Conservation (phyloP, 1,284 basidiomycete genomes). For the Tylopilus orsonianus region DNA sequence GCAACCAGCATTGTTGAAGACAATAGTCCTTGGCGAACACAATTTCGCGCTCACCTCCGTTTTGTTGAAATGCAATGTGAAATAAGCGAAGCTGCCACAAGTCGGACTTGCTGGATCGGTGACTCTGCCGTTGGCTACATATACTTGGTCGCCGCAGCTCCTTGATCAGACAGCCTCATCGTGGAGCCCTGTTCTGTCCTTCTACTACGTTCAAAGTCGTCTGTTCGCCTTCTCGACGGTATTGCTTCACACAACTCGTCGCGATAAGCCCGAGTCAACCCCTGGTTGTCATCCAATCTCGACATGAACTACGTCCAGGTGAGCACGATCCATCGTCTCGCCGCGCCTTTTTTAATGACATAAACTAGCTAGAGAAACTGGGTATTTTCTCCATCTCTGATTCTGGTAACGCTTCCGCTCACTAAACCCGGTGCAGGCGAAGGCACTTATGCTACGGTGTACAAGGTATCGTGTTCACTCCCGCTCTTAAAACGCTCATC, state of each 20-base stretch:
- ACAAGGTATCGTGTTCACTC: conserved; percentile 60
- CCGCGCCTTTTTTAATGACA: conserved; percentile 14
- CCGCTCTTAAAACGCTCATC: background rate
- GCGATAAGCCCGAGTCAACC: conserved; percentile 1
- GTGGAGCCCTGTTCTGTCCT: background rate
- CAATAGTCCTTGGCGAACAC: background rate
- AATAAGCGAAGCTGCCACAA: too few species aligned
- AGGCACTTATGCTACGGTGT: conserved; percentile 88
- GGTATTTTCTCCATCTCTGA: conserved; percentile 18
- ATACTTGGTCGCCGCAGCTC: background rate
- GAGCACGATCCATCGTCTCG: conserved; percentile 3
- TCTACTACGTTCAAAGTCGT: conserved; percentile 1
- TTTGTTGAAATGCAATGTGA: too few species aligned
- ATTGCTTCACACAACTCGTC: conserved; percentile 6
- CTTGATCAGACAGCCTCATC: background rate
- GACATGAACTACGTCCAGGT: conserved; percentile 37
- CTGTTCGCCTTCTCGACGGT: conserved; percentile 4
- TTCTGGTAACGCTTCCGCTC: conserved; percentile 4
- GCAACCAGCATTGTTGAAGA: background rate
- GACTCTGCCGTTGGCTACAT: background rate
- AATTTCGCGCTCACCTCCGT: conserved; percentile 6
- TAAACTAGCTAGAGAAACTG: conserved; percentile 33
- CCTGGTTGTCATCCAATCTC: background rate
- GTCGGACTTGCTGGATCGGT: conserved; percentile 22
- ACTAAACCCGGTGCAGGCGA: conserved; percentile 50